Evolutionary conservation across 225 moss, liverwort and hornwort genomes (phyloP).

Genomic region (Straminergon stramineum): DNA sequence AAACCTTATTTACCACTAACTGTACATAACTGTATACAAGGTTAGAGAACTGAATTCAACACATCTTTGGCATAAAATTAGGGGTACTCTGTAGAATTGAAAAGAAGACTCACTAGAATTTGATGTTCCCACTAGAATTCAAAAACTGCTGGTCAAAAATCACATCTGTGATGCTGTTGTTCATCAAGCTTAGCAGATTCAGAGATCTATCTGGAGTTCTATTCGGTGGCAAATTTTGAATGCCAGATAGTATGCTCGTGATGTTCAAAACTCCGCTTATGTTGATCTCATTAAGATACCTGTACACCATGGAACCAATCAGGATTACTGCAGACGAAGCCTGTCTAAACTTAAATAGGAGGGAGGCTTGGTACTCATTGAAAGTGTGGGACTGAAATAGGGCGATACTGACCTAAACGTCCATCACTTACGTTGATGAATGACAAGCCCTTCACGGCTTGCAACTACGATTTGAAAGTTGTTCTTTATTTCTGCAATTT

Average conservation of each 20-base stretch:
- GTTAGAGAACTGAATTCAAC: neutral
- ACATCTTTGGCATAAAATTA: neutral
- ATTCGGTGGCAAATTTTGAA: neutral
- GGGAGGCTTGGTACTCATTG: neutral
- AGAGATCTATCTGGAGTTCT: neutral
- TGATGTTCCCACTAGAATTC: neutral
- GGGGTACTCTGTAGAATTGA: no score
- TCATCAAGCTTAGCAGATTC: conserved; percentile 11
- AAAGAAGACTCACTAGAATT: conserved; percentile 5
- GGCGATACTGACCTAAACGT: neutral
- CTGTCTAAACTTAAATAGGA: neutral
- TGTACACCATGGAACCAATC: neutral
- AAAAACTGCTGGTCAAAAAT: neutral
- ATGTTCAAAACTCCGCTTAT: conserved; percentile 9
- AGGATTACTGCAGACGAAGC: neutral
- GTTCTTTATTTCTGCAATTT: neutral
- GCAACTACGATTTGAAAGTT: neutral
- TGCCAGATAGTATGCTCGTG: neutral
- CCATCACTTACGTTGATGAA: neutral
- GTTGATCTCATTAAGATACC: conserved; percentile 7
- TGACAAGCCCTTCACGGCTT: neutral
- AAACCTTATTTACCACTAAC: neutral
- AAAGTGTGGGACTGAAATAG: neutral
- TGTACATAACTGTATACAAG: neutral
- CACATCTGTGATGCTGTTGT: conserved; percentile 16